Evolutionary conservation across 495 filamentous ascomycete species (phyloP), one percentile per base, ranked within the genome.

Genomic region (Xylaria castorea): DNA sequence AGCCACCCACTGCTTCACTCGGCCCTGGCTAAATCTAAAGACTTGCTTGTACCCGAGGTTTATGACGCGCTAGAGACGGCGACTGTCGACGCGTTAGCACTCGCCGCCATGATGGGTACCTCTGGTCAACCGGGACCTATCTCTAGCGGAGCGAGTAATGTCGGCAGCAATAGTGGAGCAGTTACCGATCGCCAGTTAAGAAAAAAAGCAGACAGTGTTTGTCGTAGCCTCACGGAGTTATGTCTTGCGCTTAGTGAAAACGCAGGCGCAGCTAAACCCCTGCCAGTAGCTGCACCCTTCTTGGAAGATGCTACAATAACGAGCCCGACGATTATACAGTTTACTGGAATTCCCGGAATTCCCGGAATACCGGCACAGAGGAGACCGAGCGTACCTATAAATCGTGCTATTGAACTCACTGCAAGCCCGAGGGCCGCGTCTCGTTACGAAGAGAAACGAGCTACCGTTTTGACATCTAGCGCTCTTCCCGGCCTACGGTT

Each of bases 191-290:
- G 95, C 62, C 92, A 94, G 74, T 86, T 97, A 38, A 89, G 93
- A 50, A 89, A 95, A 69, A 98, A 97, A 79, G 93, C 93, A 38
- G 96, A 98, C 78, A 95, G 91, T 76, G 88, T 98, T 80, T 98
- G 97, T 81, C 89, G 96, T 61, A 95, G 92, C 75, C 82, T 99
- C 70, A 98, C 96, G 2, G 96, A 99, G 77, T 85, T 99, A 30
- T 97, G 93, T 77, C 87, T 99, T 50, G 93, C 94, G 20, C 83
- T 99, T 55, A 92, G 92, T 64, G 92, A 94, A 70, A 86, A 83
- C 66, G 73, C 79, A 63, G 68, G 71, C 57, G 81, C 80, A 58
- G 70, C 71, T 12, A 84, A 81, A 62, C 57, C 77, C 27, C 75
- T 77, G 53, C 84, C 81, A 53, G 68, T 79, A 40, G 75, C 83